Evolutionary conservation across 1,139 yeast species (phyloP).

Genomic region (Diutina mesorugosa): DNA sequence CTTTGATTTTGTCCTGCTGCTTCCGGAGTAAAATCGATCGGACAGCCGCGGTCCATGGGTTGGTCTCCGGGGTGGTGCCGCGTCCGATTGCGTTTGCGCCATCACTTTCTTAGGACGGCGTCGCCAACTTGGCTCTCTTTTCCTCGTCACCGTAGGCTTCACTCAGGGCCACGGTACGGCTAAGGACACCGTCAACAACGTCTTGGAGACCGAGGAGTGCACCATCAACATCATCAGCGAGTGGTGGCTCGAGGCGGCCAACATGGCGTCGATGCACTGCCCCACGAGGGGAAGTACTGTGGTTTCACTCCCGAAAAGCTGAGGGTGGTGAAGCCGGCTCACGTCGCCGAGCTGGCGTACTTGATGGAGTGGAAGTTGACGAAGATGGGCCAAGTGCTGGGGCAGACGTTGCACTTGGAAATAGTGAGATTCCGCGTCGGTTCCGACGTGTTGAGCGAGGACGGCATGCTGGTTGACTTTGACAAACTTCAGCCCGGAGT

Average conservation of each 20-base stretch:
- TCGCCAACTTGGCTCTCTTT: constrained; percentile 42
- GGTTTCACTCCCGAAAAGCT: constrained; percentile 41
- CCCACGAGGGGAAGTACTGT: constrained; percentile 46
- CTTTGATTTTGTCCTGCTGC: too few relatives aligned
- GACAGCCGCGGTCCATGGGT: too few relatives aligned
- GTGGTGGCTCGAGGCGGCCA: constrained; percentile 59
- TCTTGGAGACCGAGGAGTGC: constrained; percentile 38
- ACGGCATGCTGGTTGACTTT: constrained; percentile 19
- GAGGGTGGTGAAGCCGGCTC: constrained; percentile 34
- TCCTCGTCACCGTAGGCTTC: constrained; percentile 41
- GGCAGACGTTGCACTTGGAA: constrained; percentile 33
- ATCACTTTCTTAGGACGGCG: constrained; percentile 29
- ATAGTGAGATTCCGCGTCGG: constrained; percentile 46
- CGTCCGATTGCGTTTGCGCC: constrained; percentile 51
- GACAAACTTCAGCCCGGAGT: constrained; percentile 35
- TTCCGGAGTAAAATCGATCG: too few relatives aligned
- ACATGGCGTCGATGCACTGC: constrained; percentile 32
- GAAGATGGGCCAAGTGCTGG: constrained; percentile 23
- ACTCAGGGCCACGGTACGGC: constrained; percentile 21
- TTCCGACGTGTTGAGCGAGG: constrained; percentile 33
- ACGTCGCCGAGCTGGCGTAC: constrained; percentile 51
- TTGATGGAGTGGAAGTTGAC: constrained; percentile 42
- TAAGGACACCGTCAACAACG: constrained; percentile 39
- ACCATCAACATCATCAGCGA: constrained; percentile 51
- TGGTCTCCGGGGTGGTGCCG: constrained; percentile 39